Evolutionary conservation across 164 flowering plant genomes (phyloP).

Genomic region (Magnolia changhungtana): DNA sequence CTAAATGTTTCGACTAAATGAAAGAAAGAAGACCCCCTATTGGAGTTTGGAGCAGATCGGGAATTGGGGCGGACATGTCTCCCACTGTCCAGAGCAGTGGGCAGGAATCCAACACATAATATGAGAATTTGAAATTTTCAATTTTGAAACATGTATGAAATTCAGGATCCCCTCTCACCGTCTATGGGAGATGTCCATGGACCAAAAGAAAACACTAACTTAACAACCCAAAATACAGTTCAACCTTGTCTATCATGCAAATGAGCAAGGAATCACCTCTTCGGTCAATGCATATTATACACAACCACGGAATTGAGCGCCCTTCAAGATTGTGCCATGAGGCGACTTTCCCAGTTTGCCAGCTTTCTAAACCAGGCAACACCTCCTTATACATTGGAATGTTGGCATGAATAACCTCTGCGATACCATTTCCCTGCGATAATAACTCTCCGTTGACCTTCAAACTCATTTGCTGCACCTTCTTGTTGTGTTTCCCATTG

Average conservation of each 20-base stretch:
- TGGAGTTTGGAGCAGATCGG: neutral
- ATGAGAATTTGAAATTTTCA: neutral
- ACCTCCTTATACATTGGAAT: constrained; percentile 69
- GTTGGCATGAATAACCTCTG: constrained; percentile 46
- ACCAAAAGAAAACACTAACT: neutral
- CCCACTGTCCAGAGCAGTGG: neutral
- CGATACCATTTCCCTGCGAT: constrained; percentile 56
- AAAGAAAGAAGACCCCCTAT: neutral
- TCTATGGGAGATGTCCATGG: neutral
- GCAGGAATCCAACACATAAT: neutral
- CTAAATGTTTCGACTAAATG: neutral
- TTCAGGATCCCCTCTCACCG: neutral
- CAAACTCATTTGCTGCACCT: constrained; percentile 49
- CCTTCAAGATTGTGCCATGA: constrained; percentile 89
- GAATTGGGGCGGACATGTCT: neutral
- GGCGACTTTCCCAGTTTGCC: constrained; percentile 70
- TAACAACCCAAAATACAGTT: neutral
- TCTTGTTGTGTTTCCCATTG: constrained; percentile 82
- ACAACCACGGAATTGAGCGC: constrained; percentile 82
- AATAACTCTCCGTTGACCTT: constrained; percentile 42
- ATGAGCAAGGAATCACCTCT: constrained; percentile 49
- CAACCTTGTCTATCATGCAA: neutral
- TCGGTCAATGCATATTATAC: constrained; percentile 70
- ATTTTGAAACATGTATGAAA: neutral
- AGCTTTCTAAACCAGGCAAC: constrained; percentile 78